Evolutionary conservation across 257 asterid genomes (phyloP), one percentile per base, ranked within the genome.

Genomic region (Solanum okadae): DNA sequence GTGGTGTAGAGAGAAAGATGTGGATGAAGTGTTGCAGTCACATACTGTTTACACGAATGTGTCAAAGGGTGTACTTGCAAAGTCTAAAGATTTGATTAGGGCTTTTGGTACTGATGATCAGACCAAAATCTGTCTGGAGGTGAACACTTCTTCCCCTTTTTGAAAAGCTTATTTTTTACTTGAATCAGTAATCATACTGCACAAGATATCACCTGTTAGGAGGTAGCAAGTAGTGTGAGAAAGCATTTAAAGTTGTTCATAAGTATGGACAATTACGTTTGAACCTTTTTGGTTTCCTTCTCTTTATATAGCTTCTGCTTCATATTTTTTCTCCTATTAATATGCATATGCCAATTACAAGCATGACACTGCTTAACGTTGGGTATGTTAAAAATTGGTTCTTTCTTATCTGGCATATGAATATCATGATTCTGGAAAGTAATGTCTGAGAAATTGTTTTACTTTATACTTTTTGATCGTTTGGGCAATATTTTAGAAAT

Each of bases 1-100:
- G 59, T 85, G 23, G 34, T 49, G 86, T 88, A 95, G 98, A 86
- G 99, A 97, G 93, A 96, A 96, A 89, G 98, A 97, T 89, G 90
- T 97, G 94, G 99, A 97, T 89, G 99, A 97, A 91, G 98, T 97
- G 88, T 90, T 96, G 94, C 99, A 97, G 92, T 97, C 99, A 4
- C 99, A 96, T 5, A 96, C 94, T 5, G 98, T 96, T 35, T 96
- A 97, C 89, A 78, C 94, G 40, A 97, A 97, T 92, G 99, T 97
- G 68, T 96, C 99, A 0, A 97, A 97, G 89, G 99, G 99, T 44
- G 87, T 96, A 87, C 96, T 96, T 72, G 98, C 99, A 6, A 97
- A 97, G 88, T 92, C 99, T 9, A 97, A 95, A 88, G 99, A 97
- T 89, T 89, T 97, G 84, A 86, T 91, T 63, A 91, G 92, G 33